These are phyloP conservation scores for Cryptosporidium meleagridis DNA, from an alignment of 169 alveolate genomes.

Conservation along the genomic window DNA sequence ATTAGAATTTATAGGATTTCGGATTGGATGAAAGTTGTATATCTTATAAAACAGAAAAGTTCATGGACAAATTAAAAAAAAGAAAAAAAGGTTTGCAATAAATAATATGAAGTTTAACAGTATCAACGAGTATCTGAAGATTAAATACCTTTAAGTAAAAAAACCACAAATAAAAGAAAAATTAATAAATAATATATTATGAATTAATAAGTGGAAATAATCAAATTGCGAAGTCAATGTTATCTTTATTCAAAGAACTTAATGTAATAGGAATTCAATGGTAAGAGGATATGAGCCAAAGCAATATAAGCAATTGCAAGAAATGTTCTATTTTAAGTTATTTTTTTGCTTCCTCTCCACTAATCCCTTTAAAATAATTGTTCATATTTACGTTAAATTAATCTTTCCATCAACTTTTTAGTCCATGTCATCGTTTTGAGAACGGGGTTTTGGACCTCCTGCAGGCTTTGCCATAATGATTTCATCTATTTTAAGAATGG, in stretches of 20 bases:
- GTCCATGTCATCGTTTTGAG: constrained; percentile 80
- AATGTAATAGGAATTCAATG: not conserved
- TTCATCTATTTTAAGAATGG: constrained; percentile 97
- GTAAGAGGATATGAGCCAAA: not conserved
- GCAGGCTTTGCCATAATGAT: constrained; percentile 99
- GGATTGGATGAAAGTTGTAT: not conserved
- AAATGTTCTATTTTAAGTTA: not conserved
- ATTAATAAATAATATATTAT: not conserved
- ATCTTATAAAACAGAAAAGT: too few relatives aligned
- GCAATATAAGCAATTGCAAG: not conserved
- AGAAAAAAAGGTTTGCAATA: not conserved
- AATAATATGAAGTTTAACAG: too few relatives aligned
- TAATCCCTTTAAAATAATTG: not conserved
- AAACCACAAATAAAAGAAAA: not conserved
- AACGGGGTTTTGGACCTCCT: constrained; percentile 98
- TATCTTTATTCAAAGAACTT: not conserved
- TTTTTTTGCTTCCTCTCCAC: not conserved
- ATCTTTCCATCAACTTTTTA: not conserved
- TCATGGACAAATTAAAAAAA: too few relatives aligned
- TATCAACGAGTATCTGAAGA: too few relatives aligned
- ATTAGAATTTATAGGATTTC: not conserved
- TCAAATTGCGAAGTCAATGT: not conserved
- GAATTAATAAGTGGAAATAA: constrained; percentile 5
- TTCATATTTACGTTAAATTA: not conserved
- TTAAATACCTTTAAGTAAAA: not conserved